phyloP scores from a whole-genome alignment of 148 eudicot species.

The Polygonum maritimum region DNA sequence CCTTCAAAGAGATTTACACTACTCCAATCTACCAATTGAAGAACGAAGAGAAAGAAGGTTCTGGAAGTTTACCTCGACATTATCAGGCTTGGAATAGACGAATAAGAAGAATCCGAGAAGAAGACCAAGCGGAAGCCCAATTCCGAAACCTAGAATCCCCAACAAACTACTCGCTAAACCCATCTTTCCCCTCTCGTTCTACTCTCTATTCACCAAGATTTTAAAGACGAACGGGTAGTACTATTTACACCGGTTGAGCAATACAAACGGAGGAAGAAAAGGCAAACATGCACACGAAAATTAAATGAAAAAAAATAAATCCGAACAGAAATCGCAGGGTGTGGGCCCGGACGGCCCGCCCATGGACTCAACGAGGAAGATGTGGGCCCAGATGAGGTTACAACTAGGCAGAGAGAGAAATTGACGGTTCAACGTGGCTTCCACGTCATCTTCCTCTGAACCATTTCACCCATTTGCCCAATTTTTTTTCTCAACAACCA shows the following conservation, averaged over 20 bases:
- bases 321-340: neutral
- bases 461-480: no score
- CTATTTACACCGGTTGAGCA: neutral
- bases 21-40: neutral
- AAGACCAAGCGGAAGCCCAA: conserved; percentile 63
- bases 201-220: no score
- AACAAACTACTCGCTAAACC: conserved; percentile 55
- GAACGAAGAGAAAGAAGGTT: conserved; percentile 5
- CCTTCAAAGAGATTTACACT: neutral
- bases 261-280: conserved; percentile 3
- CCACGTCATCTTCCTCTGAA: neutral
- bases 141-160: conserved; percentile 57
- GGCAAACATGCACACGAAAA: neutral
- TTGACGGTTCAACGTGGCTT: neutral
- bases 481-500: neutral
- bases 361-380: neutral
- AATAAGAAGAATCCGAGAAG: conserved; percentile 62
- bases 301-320: neutral
- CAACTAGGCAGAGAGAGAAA: neutral
- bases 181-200: conserved; percentile 22
- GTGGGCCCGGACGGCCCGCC: neutral
- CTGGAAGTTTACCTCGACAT: conserved; percentile 31
- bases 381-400: neutral
- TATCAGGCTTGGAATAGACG: conserved; percentile 46
- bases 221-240: neutral